These are phyloP conservation scores for Jimgerdemannia flammicorona DNA, from an alignment of 192 early-diverging fungal genomes.

Conservation along the genomic window DNA sequence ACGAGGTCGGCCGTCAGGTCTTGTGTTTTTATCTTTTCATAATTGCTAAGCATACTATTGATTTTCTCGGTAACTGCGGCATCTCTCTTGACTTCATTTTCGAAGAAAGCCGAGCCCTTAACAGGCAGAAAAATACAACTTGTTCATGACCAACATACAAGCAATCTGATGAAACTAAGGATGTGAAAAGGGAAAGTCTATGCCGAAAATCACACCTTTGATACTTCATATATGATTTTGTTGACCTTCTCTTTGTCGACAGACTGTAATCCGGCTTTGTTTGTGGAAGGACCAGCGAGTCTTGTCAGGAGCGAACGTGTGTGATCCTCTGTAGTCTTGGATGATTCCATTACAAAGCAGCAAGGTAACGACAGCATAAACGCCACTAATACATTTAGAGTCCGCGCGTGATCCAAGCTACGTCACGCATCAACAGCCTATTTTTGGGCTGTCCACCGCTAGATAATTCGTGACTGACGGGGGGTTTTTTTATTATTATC, in stretches of 20 bases:
- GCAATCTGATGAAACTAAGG: background rate
- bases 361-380: too few species aligned
- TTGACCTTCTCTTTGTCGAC: conserved; percentile 47
- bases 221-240: conserved; percentile 53
- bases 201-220: conserved; percentile 38
- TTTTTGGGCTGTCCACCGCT: too few species aligned
- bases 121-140: background rate
- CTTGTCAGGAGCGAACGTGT: background rate
- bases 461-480: too few species aligned
- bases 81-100: conserved; percentile 44
- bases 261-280: conserved; percentile 43
- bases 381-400: too few species aligned
- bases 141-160: too few species aligned
- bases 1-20: conserved; percentile 32
- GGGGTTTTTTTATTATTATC: too few species aligned
- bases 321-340: too few species aligned
- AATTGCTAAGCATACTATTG: conserved; percentile 29
- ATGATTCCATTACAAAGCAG: too few species aligned
- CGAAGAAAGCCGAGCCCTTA: conserved; percentile 51
- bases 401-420: too few species aligned
- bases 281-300: conserved; percentile 3
- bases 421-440: too few species aligned
- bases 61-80: conserved; percentile 32
- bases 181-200: background rate
- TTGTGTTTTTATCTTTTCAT: conserved; percentile 25